Percentiles rank a stretch among this genome's conserved stretches.
Evolutionary conservation across 768 basidiomycete species (phyloP).

Genomic region (Rhodotorula toruloides): DNA sequence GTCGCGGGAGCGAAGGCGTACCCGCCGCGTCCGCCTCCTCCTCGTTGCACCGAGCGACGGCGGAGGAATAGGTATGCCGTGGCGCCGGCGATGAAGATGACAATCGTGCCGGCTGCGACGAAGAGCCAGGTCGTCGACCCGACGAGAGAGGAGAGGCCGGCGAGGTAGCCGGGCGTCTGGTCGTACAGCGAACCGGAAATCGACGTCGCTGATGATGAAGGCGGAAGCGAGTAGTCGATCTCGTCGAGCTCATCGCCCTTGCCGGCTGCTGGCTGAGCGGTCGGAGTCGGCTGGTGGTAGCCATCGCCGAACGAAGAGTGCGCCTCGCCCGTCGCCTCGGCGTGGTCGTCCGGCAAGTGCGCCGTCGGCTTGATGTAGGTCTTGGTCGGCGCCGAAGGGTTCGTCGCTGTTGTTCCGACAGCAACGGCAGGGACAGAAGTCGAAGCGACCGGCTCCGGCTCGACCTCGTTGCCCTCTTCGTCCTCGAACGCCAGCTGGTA

Average conservation of each 20-base stretch:
- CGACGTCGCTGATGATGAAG: slow-evolving; percentile 40
- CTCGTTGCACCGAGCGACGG: slow-evolving; percentile 37
- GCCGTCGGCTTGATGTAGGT: slow-evolving; percentile 76
- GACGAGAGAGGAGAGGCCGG: slow-evolving; percentile 66
- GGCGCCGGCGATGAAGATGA: slow-evolving; percentile 64
- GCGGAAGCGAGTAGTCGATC: slow-evolving; percentile 17
- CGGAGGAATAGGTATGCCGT: slow-evolving; percentile 78
- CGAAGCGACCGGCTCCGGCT: not conserved
- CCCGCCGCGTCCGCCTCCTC: slow-evolving; percentile 16
- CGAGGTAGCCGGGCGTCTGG: slow-evolving; percentile 57
- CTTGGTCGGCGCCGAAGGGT: slow-evolving; percentile 53
- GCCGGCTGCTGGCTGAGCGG: slow-evolving; percentile 40
- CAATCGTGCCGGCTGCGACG: slow-evolving; percentile 70
- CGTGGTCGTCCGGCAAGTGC: slow-evolving; percentile 81
- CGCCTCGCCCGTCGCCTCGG: slow-evolving; percentile 67
- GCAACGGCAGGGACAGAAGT: not conserved
- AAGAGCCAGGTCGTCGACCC: slow-evolving; percentile 84
- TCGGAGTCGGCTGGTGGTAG: slow-evolving; percentile 26
- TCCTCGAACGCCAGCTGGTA: slow-evolving; percentile 34
- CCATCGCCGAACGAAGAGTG: slow-evolving; percentile 53
- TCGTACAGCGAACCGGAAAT: slow-evolving; percentile 39
- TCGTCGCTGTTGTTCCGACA: not conserved
- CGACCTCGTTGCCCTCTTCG: slow-evolving; percentile 17
- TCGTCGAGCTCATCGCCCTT: slow-evolving; percentile 36
- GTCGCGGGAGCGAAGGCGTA: slow-evolving; percentile 43